phyloP scores from a whole-genome alignment of 2,329 filamentous ascomycete genomes.

The Aspergillus arachidicola region DNA sequence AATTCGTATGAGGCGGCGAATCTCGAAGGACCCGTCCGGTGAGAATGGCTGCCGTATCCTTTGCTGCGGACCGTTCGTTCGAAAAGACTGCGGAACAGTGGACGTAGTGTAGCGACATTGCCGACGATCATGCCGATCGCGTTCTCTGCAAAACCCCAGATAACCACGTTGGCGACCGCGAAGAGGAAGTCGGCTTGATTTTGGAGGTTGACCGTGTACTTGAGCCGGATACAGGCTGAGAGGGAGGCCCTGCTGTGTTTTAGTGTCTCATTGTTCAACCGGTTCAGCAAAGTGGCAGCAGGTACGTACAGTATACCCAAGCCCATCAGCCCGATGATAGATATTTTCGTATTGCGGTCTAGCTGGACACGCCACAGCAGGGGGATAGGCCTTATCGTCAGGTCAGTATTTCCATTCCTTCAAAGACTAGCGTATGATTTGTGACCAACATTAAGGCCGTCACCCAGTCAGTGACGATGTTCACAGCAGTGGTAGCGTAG shows the following conservation, averaged over 20 bases:
- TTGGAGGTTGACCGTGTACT: constrained; percentile 45
- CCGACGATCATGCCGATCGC: constrained; percentile 55
- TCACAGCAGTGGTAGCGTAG: constrained; percentile 28
- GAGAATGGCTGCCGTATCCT: constrained; percentile 11
- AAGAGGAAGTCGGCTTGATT: constrained; percentile 45
- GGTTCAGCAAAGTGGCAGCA: constrained; percentile 27
- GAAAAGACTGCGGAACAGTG: constrained; percentile 39
- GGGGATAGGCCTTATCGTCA: constrained; percentile 38
- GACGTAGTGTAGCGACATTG: constrained; percentile 50
- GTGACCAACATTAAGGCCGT: constrained; percentile 24
- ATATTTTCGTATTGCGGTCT: constrained; percentile 48
- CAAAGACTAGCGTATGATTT: neutral
- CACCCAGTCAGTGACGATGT: constrained; percentile 29
- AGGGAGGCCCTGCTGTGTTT: constrained; percentile 28
- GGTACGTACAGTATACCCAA: constrained; percentile 48
- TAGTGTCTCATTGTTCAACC: neutral
- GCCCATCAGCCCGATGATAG: constrained; percentile 47
- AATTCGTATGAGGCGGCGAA: constrained; percentile 22
- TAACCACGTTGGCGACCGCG: constrained; percentile 44
- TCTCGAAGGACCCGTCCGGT: constrained; percentile 5
- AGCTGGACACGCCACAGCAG: constrained; percentile 48
- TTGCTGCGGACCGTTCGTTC: constrained; percentile 22
- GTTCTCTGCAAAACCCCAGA: constrained; percentile 54
- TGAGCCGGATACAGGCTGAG: constrained; percentile 43
- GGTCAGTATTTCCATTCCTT: constrained; percentile 35